A percentile compares a stretch with the other conserved stretches of the same genome.
These are phyloP conservation scores for Exophiala alcalophila DNA, from an alignment of 2,329 filamentous ascomycete genomes.

Conservation along the genomic window DNA sequence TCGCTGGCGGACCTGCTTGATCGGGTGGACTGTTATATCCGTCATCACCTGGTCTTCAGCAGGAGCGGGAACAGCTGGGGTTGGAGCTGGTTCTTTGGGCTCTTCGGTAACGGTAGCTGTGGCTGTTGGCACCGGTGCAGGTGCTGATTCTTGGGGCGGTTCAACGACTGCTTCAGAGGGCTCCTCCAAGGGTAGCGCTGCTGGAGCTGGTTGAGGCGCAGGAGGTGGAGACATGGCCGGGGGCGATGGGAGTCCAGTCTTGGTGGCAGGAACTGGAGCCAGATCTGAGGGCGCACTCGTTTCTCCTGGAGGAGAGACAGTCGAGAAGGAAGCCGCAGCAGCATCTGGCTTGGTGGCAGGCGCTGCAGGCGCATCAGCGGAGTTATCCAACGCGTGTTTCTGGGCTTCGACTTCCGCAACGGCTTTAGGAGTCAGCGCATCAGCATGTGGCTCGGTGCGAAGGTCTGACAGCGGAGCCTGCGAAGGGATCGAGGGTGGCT, in stretches of 20 bases:
- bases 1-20: constrained; percentile 69
- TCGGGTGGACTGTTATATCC: constrained; percentile 51
- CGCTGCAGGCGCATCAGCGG: constrained; percentile 12
- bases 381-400: constrained; percentile 31
- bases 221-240: constrained; percentile 29
- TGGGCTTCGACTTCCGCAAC: constrained; percentile 28
- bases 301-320: background rate
- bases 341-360: constrained; percentile 13
- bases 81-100: constrained; percentile 27
- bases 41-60: constrained; percentile 51
- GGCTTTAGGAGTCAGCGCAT: constrained; percentile 24
- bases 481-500: constrained; percentile 18
- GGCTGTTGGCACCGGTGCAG: background rate
- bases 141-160: background rate
- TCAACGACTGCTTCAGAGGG: constrained; percentile 12
- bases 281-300: constrained; percentile 2
- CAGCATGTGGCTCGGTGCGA: constrained; percentile 30
- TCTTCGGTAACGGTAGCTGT: constrained; percentile 16
- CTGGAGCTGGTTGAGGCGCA: constrained; percentile 37
- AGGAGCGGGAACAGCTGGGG: constrained; percentile 21
- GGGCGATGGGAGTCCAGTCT: constrained; percentile 25
- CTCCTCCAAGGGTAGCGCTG: constrained; percentile 11
- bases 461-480: constrained; percentile 32
- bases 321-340: constrained; percentile 3
- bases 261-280: constrained; percentile 8